phyloP scores from a whole-genome alignment of 768 basidiomycete genomes.

The Rhizopogon vulgaris region DNA sequence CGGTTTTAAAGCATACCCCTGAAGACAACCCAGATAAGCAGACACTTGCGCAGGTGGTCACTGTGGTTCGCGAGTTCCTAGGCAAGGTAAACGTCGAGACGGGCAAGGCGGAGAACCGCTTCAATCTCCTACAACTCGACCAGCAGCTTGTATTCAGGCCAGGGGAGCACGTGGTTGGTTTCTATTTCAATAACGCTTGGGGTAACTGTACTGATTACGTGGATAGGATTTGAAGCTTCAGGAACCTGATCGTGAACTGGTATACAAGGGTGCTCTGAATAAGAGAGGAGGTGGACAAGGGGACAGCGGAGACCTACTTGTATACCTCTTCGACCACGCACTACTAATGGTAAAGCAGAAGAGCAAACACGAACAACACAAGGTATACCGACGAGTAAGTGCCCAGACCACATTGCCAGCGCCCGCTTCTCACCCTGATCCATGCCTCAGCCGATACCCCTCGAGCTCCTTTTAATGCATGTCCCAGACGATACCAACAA shows the following conservation, averaged over 20 bases:
- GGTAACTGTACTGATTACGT: background rate
- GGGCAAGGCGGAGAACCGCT: conserved; percentile 93
- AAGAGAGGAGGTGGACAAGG: conserved; percentile 67
- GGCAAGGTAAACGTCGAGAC: conserved; percentile 87
- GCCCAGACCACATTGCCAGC: background rate
- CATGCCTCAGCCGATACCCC: conserved; percentile 76
- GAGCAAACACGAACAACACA: conserved; percentile 86
- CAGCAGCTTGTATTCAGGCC: conserved; percentile 86
- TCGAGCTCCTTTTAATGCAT: conserved; percentile 83
- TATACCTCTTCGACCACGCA: conserved; percentile 96
- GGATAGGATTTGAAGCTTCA: conserved; percentile 74
- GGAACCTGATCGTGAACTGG: conserved; percentile 85
- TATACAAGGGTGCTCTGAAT: conserved; percentile 86
- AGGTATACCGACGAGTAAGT: conserved; percentile 88
- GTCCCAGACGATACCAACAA: conserved; percentile 59
- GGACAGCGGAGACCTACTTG: conserved; percentile 84
- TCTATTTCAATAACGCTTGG: background rate
- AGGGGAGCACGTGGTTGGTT: conserved; percentile 80
- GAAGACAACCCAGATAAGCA: conserved; percentile 86
- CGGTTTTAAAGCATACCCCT: conserved; percentile 86
- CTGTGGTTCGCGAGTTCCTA: conserved; percentile 76
- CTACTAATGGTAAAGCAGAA: conserved; percentile 93
- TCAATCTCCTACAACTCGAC: conserved; percentile 91
- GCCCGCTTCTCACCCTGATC: conserved; percentile 3
- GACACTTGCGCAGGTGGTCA: conserved; percentile 68